Percentiles rank a stretch among this genome's conserved stretches.
phyloP scores from a whole-genome alignment of 305 asterid genomes.

The Euphrasia arctica region DNA sequence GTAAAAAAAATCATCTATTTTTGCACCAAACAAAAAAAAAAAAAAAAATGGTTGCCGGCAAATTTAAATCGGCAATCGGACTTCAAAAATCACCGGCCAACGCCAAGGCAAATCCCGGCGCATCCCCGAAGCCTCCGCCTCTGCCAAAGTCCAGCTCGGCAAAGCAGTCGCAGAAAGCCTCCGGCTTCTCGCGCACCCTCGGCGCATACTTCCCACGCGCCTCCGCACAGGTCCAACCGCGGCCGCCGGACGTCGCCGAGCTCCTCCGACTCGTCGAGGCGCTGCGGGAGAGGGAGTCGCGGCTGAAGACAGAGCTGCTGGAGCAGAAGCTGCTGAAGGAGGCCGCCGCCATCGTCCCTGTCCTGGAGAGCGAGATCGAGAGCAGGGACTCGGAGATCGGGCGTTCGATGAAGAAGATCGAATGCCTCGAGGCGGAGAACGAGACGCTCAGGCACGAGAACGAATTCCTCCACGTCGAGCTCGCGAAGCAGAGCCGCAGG shows the following conservation, averaged over 20 bases:
- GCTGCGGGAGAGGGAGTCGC: constrained; percentile 74
- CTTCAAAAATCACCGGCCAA: constrained; percentile 55
- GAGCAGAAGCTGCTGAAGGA: constrained; percentile 69
- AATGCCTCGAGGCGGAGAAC: constrained; percentile 76
- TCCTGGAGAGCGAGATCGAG: constrained; percentile 61
- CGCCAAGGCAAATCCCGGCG: constrained; percentile 35
- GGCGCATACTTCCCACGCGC: constrained; percentile 80
- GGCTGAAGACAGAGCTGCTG: constrained; percentile 66
- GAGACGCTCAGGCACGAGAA: constrained; percentile 69
- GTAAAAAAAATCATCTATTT: too few relatives aligned
- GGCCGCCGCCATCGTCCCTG: constrained; percentile 68
- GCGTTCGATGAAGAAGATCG: constrained; percentile 49
- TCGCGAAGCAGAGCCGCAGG: constrained; percentile 54
- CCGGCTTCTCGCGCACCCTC: constrained; percentile 54
- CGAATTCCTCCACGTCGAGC: constrained; percentile 57
- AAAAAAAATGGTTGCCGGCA: constrained; percentile 92
- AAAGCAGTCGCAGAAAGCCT: constrained; percentile 39
- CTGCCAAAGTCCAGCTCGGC: constrained; percentile 36
- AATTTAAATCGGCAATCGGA: constrained; percentile 70
- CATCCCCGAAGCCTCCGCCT: constrained; percentile 26
- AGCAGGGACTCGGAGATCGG: constrained; percentile 54
- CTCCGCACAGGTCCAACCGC: constrained; percentile 95
- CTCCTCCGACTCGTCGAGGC: constrained; percentile 76
- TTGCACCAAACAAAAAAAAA: too few relatives aligned
- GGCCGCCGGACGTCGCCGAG: constrained; percentile 82